Percentiles rank a stretch among this genome's conserved stretches.
Evolutionary conservation across 805 yeast species (phyloP).

Genomic region (Candida railenensis): DNA sequence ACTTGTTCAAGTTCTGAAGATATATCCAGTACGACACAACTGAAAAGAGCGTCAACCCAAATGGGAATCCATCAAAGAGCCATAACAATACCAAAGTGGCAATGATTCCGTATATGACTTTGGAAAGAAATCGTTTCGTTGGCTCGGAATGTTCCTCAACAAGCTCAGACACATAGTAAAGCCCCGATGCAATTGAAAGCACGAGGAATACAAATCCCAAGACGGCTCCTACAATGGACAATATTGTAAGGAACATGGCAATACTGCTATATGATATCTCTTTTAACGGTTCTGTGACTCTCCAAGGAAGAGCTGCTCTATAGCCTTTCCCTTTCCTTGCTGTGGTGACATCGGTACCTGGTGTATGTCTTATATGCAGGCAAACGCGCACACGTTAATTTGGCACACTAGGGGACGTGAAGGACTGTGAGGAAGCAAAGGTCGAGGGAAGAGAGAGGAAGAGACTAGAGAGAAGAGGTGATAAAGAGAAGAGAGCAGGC

Average conservation of each 20-base stretch:
- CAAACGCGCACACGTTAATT: background rate
- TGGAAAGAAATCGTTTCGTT: slow-evolving; percentile 66
- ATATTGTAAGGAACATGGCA: slow-evolving; percentile 37
- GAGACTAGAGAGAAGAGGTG: too few relatives aligned
- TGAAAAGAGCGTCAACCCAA: slow-evolving; percentile 63
- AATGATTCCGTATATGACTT: slow-evolving; percentile 64
- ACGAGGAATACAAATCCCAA: slow-evolving; percentile 42
- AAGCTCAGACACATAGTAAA: slow-evolving; percentile 85
- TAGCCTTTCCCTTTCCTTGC: too few relatives aligned
- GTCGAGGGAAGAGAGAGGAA: too few relatives aligned
- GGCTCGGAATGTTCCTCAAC: slow-evolving; percentile 92
- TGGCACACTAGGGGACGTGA: too few relatives aligned
- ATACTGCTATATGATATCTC: too few relatives aligned
- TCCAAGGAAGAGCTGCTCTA: too few relatives aligned
- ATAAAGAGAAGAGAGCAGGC: too few relatives aligned
- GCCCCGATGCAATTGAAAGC: slow-evolving; percentile 76
- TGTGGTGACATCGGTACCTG: too few relatives aligned
- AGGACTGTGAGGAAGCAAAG: too few relatives aligned
- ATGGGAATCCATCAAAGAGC: slow-evolving; percentile 79
- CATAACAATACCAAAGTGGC: slow-evolving; percentile 53
- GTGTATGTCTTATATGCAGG: background rate
- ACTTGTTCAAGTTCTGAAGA: slow-evolving; percentile 70
- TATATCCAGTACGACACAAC: slow-evolving; percentile 71
- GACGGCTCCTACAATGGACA: slow-evolving; percentile 37
- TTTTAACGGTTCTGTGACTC: too few relatives aligned